A percentile compares a stretch with the other conserved stretches of the same genome.
These are phyloP conservation scores for Solanum lycopersicoides DNA, from an alignment of 257 asterid species.

Conservation along the genomic window DNA sequence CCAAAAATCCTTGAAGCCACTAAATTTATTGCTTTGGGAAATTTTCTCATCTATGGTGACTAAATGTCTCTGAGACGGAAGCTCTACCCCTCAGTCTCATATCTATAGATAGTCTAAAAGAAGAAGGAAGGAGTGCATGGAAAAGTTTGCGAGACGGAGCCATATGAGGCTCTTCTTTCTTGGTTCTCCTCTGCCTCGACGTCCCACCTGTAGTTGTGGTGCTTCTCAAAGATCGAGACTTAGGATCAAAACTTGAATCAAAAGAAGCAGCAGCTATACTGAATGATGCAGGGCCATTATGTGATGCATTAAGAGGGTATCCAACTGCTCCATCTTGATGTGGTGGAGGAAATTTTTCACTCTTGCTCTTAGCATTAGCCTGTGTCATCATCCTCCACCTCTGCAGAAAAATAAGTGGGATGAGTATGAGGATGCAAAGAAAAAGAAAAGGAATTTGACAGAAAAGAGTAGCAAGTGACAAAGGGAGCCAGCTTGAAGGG, in stretches of 20 bases:
- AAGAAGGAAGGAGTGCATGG: conserved; percentile 47
- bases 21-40: background rate
- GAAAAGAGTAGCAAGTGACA: background rate
- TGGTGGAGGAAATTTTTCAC: conserved; percentile 88
- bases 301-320: conserved; percentile 26
- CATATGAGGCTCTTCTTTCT: conserved; percentile 35
- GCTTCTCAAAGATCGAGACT: conserved; percentile 25
- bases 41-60: conserved; percentile 14
- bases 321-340: conserved; percentile 84
- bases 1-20: background rate
- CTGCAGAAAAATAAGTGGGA: conserved; percentile 22
- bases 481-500: background rate
- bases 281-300: conserved; percentile 36
- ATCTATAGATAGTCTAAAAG: conserved; percentile 52
- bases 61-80: conserved; percentile 24
- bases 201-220: conserved; percentile 20
- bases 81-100: conserved; percentile 45
- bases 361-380: conserved; percentile 54
- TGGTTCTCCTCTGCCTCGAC: conserved; percentile 31
- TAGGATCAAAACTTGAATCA: conserved; percentile 30
- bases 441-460: background rate
- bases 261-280: conserved; percentile 31
- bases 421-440: background rate
- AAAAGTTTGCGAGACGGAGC: conserved; percentile 43
- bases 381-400: conserved; percentile 59